Base-by-base conservation (phyloP, 805 yeast genomes). In the Candida palmyrensis region DNA sequence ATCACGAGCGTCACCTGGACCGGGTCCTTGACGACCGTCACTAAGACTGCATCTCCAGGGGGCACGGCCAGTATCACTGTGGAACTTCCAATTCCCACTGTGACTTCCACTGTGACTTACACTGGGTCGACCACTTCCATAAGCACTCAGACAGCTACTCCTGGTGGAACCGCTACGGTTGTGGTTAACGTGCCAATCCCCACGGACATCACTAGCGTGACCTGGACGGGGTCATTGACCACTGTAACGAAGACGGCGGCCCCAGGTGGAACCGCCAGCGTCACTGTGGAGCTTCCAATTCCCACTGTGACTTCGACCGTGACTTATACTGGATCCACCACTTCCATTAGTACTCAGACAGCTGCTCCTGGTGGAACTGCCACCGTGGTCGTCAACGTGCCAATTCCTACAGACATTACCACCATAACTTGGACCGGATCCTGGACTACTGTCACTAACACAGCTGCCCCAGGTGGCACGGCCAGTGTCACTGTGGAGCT, bases 91-190 rank as follows among this genome's bases (percentile, higher is more conserved):
- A 36, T 28, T 10, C 39, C 37, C 10, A 45, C 43, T 5, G 36
- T 35, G 25, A 47, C 49, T 5, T 33, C 43, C 9, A 38, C 48
- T 3, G 4, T 2, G 15, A 35, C 41, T 2, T 43, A 39, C 40
- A 41, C 42, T 5, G 32, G 34, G 16, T 18, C 27, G 5, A 9
- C 6, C 22, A 25, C 33, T 8, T 12, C 35, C 21, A n/a, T n/a
- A 12, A 25, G 15, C n/a, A 31, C 30, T 11, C 18, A 13, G 12
- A 11, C 31, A 5, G 31, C 25, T 10, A 5, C 31, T 15, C 33
- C 19, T n/a, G 34, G 27, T 13, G 37, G 18, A 3, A 29, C 33
- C 5, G 37, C 14, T 13, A 34, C 37, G 12, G 34, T 29, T n/a
- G 23, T n/a, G 4, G 23, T 34, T 4, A 17, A 27, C 4, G 29